A percentile compares a stretch with the other conserved stretches of the same genome.
Evolutionary conservation across 2,329 filamentous ascomycete species (phyloP).

Genomic region (Phoma sp.): DNA sequence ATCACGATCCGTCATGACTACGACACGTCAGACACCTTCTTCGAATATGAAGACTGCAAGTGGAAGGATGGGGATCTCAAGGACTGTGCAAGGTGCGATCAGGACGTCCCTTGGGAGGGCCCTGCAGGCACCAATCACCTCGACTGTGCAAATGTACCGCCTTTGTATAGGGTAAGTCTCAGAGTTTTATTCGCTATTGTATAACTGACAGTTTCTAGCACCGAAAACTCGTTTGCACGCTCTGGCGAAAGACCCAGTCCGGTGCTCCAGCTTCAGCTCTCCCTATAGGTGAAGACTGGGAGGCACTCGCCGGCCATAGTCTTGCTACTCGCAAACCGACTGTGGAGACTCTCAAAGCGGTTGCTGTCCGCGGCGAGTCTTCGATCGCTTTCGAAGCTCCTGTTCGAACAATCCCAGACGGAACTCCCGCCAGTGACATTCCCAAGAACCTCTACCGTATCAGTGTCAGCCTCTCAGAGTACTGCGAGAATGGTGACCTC

Average conservation of each 20-base stretch:
- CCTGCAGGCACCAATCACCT: not conserved
- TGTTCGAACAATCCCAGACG: not conserved
- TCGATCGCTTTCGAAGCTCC: not conserved
- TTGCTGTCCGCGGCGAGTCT: no score
- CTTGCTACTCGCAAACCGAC: no score
- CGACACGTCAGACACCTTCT: not conserved
- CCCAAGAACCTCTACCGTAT: not conserved
- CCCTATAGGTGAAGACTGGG: not conserved
- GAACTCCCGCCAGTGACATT: not conserved
- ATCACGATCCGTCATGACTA: not conserved
- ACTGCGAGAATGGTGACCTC: slow-evolving; percentile 7
- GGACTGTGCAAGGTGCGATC: not conserved
- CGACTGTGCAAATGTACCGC: not conserved
- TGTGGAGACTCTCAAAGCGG: no score
- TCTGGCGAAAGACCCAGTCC: not conserved
- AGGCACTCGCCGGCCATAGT: not conserved
- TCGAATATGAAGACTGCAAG: not conserved
- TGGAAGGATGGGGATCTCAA: not conserved
- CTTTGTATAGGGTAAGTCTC: not conserved
- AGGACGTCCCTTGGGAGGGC: not conserved
- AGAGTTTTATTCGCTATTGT: not conserved
- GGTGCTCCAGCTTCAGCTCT: not conserved
- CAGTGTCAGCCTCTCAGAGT: slow-evolving; percentile 5
- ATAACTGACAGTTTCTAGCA: not conserved
- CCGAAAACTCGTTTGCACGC: not conserved